Evolutionary conservation across 2,329 filamentous ascomycete species (phyloP).

Genomic region (Dactylonectria macrodidyma): DNA sequence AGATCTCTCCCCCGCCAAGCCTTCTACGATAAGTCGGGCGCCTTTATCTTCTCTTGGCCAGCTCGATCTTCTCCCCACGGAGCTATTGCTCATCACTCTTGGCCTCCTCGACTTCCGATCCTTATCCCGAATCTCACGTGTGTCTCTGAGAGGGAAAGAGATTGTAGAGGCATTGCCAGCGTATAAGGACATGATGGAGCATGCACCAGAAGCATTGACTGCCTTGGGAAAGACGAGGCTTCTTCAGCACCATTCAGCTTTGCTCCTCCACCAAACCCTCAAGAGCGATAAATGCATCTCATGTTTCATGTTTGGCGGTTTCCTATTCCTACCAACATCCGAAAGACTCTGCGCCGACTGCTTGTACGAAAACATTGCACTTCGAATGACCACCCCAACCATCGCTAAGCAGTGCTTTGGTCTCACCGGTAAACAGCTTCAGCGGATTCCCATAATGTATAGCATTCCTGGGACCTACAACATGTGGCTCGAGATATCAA

Average conservation of each 20-base stretch:
- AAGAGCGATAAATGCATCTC: conserved; percentile 41
- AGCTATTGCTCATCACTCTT: conserved; percentile 38
- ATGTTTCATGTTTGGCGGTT: conserved; percentile 46
- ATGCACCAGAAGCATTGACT: conserved; percentile 40
- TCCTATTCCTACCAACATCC: conserved; percentile 48
- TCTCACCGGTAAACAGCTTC: conserved; percentile 32
- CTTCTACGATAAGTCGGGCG: neutral
- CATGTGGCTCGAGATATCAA: conserved; percentile 4
- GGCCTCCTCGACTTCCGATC: conserved; percentile 45
- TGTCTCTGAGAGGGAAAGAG: conserved; percentile 37
- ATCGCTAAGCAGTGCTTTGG: conserved; percentile 36
- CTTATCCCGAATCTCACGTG: conserved; percentile 42
- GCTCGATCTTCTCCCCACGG: conserved; percentile 41
- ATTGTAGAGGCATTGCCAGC: conserved; percentile 46
- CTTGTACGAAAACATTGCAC: conserved; percentile 36
- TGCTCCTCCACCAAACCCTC: conserved; percentile 38
- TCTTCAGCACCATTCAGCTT: conserved; percentile 36
- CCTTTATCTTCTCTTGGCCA: conserved; percentile 32
- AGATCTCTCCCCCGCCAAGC: neutral
- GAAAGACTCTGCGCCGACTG: conserved; percentile 48
- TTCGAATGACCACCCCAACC: conserved; percentile 35
- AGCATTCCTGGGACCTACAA: conserved; percentile 37
- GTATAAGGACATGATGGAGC: conserved; percentile 59
- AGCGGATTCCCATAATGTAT: conserved; percentile 24
- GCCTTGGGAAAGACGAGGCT: conserved; percentile 38